Evolutionary conservation across 805 yeast genomes (phyloP).

Genomic region (Kregervanrija delftensis): DNA sequence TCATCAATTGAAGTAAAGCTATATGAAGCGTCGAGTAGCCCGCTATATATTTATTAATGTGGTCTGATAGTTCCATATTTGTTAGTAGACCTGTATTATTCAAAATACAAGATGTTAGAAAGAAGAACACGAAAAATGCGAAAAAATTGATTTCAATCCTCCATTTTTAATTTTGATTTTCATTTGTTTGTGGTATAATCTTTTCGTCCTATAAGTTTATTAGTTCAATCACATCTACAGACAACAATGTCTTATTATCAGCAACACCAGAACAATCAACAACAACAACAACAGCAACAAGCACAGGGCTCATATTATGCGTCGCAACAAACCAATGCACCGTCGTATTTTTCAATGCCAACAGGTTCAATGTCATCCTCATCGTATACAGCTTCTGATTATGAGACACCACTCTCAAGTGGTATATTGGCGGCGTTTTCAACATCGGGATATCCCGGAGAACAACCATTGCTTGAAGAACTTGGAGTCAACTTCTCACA

Average conservation of each 20-base stretch:
- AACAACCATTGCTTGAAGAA: constrained; percentile 87
- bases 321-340: not conserved
- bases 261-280: constrained; percentile 15
- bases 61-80: no score
- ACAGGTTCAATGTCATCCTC: constrained; percentile 7
- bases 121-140: no score
- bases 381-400: not conserved
- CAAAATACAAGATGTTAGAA: no score
- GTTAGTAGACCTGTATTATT: no score
- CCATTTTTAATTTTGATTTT: no score
- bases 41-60: not conserved
- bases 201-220: no score
- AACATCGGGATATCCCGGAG: constrained; percentile 90
- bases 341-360: constrained; percentile 4
- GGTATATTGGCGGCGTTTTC: constrained; percentile 92
- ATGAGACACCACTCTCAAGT: constrained; percentile 15
- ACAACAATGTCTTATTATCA: constrained; percentile 30
- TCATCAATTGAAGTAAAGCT: constrained; percentile 13
- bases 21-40: constrained; percentile 8
- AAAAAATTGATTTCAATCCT: no score
- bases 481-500: constrained; percentile 88
- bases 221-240: no score
- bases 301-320: constrained; percentile 1
- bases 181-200: no score
- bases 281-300: constrained; percentile 3